Conservation (phyloP, 805 yeast species). For the Ascoidea asiatica region DNA sequence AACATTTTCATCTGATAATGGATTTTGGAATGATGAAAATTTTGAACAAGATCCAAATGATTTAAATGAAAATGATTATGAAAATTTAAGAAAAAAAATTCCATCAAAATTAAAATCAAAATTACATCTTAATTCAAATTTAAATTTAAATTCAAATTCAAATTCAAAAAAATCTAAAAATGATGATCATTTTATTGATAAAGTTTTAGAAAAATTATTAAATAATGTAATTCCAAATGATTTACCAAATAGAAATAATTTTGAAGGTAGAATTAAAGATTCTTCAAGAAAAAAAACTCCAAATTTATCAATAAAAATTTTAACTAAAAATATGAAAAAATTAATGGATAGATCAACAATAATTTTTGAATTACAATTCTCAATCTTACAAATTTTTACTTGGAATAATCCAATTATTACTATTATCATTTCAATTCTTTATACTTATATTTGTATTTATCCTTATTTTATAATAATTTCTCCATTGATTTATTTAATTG, state of each 20-base stretch:
- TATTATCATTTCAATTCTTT: slow-evolving; percentile 38
- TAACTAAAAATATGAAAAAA: slow-evolving; percentile 44
- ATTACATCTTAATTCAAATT: too few species aligned
- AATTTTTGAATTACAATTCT: slow-evolving; percentile 48
- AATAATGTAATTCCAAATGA: slow-evolving; percentile 35
- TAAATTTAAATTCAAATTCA: slow-evolving; percentile 12
- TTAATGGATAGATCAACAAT: slow-evolving; percentile 41
- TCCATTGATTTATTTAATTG: slow-evolving; percentile 44
- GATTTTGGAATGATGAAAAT: slow-evolving; percentile 15
- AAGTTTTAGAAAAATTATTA: slow-evolving; percentile 38
- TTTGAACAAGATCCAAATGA: too few species aligned
- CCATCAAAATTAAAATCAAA: too few species aligned
- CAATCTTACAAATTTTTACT: slow-evolving; percentile 41
- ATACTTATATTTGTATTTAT: slow-evolving; percentile 55
- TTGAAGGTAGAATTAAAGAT: slow-evolving; percentile 29
- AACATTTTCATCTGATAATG: not conserved
- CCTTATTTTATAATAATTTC: slow-evolving; percentile 55
- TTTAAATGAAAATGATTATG: too few species aligned
- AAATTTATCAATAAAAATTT: slow-evolving; percentile 40
- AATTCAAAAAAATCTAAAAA: slow-evolving; percentile 5
- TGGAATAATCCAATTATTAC: slow-evolving; percentile 75
- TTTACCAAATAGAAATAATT: slow-evolving; percentile 30
- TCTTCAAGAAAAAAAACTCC: slow-evolving; percentile 31
- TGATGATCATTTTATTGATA: slow-evolving; percentile 48
- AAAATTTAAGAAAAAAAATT: too few species aligned